Conservation (phyloP, 495 filamentous ascomycete species). For the Emericellopsis terricola region DNA sequence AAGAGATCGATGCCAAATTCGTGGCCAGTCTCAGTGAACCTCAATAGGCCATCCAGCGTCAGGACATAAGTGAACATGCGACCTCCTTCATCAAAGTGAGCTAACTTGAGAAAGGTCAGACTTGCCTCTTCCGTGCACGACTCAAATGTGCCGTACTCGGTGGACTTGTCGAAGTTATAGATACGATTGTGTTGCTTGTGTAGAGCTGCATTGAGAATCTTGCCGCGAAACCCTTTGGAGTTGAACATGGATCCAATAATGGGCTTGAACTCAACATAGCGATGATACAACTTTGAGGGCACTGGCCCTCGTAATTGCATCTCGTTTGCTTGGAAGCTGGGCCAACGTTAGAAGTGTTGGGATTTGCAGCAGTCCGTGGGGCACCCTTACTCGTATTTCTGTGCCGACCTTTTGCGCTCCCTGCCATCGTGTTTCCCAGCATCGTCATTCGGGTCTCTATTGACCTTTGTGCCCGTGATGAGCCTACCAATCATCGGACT, state of each 20-base stretch:
- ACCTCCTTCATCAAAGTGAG: slow-evolving; percentile 67
- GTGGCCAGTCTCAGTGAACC: slow-evolving; percentile 88
- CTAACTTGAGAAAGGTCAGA: slow-evolving; percentile 67
- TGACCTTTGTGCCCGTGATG: slow-evolving; percentile 50
- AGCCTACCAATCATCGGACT: slow-evolving; percentile 78
- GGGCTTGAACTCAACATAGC: slow-evolving; percentile 82
- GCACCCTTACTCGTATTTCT: slow-evolving; percentile 51
- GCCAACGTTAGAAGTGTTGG: neutral
- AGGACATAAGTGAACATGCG: slow-evolving; percentile 86
- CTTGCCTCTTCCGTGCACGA: slow-evolving; percentile 42
- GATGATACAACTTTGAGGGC: slow-evolving; percentile 61
- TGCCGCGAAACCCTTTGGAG: slow-evolving; percentile 52
- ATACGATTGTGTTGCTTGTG: slow-evolving; percentile 79
- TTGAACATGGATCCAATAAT: slow-evolving; percentile 84
- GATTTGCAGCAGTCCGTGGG: neutral
- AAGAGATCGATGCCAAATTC: slow-evolving; percentile 87
- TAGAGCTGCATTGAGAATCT: slow-evolving; percentile 62
- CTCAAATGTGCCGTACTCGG: slow-evolving; percentile 41
- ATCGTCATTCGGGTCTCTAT: slow-evolving; percentile 16
- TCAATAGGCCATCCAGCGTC: slow-evolving; percentile 66
- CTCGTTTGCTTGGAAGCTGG: slow-evolving; percentile 82
- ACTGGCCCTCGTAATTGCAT: slow-evolving; percentile 76
- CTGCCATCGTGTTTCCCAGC: slow-evolving; percentile 14
- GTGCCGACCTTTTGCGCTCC: slow-evolving; percentile 20
- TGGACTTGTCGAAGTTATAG: slow-evolving; percentile 68